Evolutionary conservation across 768 basidiomycete genomes (phyloP).

Genomic region (Mycena chlorophos): DNA sequence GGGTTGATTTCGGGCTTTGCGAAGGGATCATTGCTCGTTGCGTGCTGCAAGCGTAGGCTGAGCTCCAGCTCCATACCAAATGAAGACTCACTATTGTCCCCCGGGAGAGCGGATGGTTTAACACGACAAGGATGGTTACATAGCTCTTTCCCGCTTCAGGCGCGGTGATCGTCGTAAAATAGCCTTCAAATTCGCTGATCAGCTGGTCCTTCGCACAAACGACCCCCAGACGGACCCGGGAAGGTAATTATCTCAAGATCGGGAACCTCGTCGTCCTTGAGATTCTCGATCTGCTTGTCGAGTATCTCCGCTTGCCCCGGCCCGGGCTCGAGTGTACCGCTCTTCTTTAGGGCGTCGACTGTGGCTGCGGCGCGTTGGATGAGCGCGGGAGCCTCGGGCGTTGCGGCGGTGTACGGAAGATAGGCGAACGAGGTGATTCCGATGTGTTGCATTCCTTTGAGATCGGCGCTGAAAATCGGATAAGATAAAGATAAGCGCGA

Average conservation of each 20-base stretch:
- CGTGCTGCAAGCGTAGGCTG: slow-evolving; percentile 24
- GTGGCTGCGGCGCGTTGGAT: slow-evolving; percentile 25
- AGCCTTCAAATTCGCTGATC: not conserved
- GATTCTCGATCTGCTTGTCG: not conserved
- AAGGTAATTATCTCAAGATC: slow-evolving; percentile 27
- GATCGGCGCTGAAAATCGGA: slow-evolving; percentile 19
- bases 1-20: slow-evolving; percentile 42
- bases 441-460: slow-evolving; percentile 27
- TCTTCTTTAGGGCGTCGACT: slow-evolving; percentile 26
- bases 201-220: not conserved
- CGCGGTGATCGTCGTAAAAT: slow-evolving; percentile 1
- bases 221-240: slow-evolving; percentile 23
- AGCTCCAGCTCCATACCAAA: not conserved
- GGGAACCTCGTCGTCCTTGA: not conserved
- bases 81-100: not conserved
- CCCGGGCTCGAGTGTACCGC: slow-evolving; percentile 14
- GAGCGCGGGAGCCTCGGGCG: slow-evolving; percentile 20
- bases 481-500: not conserved
- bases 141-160: slow-evolving; percentile 24
- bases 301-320: slow-evolving; percentile 22
- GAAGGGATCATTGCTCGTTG: slow-evolving; percentile 33
- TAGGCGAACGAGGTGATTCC: slow-evolving; percentile 31
- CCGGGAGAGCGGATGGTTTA: slow-evolving; percentile 25
- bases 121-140: slow-evolving; percentile 20
- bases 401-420: slow-evolving; percentile 26